Percentiles rank a stretch among this genome's conserved stretches.
phyloP scores from a whole-genome alignment of 1,284 basidiomycete genomes.

The Sporisorium reilianum region DNA sequence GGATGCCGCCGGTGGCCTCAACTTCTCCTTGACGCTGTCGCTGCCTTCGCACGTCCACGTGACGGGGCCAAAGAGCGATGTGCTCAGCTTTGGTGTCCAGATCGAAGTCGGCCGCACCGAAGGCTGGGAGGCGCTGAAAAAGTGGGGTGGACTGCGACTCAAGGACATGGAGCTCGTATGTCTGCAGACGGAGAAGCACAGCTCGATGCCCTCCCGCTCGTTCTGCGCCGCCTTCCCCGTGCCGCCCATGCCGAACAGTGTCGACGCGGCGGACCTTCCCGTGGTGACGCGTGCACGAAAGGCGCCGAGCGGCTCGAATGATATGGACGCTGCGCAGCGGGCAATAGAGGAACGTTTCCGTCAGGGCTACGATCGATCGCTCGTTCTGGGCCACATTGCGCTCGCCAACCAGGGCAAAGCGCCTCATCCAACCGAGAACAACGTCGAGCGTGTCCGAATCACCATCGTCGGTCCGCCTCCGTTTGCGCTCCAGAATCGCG shows the following conservation, averaged over 20 bases:
- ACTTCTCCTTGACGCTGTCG: conserved; percentile 63
- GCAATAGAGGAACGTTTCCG: conserved; percentile 38
- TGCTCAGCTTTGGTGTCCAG: conserved; percentile 67
- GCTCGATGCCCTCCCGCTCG: conserved; percentile 65
- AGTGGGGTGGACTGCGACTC: conserved; percentile 63
- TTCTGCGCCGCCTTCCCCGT: conserved; percentile 64
- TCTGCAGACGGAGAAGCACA: conserved; percentile 66
- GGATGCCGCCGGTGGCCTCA: conserved; percentile 50
- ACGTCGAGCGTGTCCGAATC: conserved; percentile 63
- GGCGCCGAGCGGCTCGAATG: background rate
- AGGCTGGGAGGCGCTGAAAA: conserved; percentile 56
- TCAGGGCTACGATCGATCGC: conserved; percentile 57
- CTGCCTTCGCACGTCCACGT: conserved; percentile 66
- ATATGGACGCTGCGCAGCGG: conserved; percentile 1
- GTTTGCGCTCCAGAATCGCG: conserved; percentile 9
- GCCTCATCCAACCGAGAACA: conserved; percentile 56
- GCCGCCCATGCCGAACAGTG: conserved; percentile 42
- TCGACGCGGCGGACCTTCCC: conserved; percentile 54
- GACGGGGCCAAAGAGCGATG: conserved; percentile 52
- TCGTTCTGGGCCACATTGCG: conserved; percentile 54
- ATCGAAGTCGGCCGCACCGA: conserved; percentile 61
- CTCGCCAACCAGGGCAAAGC: conserved; percentile 56
- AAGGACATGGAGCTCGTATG: conserved; percentile 68
- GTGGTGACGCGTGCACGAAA: conserved; percentile 27
- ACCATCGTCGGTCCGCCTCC: conserved; percentile 64